Evolutionary conservation across 331 rosid species (phyloP).

Genomic region (Acacia concinna): DNA sequence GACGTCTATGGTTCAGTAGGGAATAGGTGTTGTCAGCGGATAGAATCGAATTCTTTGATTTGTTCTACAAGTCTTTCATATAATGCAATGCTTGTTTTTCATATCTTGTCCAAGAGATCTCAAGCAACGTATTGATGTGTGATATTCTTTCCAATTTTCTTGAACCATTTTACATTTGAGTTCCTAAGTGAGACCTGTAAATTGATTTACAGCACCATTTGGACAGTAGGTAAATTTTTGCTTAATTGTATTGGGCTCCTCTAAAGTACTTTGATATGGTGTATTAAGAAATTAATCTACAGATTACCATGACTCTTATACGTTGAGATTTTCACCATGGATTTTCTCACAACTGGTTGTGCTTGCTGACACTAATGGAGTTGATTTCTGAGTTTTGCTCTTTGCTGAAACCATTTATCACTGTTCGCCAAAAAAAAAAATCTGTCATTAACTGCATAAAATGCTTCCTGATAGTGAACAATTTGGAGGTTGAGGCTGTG

Average conservation of each 20-base stretch:
- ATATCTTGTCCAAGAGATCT: neutral
- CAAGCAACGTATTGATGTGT: neutral
- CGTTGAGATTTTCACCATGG: neutral
- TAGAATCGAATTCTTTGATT: neutral
- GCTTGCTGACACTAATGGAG: neutral
- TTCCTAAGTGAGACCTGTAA: neutral
- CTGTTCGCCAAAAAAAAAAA: neutral
- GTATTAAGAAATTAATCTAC: neutral
- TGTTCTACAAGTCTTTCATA: neutral
- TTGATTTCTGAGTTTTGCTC: neutral
- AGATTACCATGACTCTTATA: neutral
- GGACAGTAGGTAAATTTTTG: neutral
- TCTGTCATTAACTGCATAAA: neutral
- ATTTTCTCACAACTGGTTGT: neutral
- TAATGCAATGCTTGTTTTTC: neutral
- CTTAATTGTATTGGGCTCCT: neutral
- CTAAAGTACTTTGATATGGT: too few species aligned
- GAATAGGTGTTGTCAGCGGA: neutral
- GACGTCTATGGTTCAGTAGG: neutral
- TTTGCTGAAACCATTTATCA: neutral
- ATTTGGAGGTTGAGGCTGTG: conserved; percentile 34
- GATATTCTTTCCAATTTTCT: neutral
- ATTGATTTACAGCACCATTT: neutral
- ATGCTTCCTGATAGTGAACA: conserved; percentile 30
- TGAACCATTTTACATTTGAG: neutral